Conservation (phyloP, 2,329 filamentous ascomycete genomes). For the Ophiostoma montium region DNA sequence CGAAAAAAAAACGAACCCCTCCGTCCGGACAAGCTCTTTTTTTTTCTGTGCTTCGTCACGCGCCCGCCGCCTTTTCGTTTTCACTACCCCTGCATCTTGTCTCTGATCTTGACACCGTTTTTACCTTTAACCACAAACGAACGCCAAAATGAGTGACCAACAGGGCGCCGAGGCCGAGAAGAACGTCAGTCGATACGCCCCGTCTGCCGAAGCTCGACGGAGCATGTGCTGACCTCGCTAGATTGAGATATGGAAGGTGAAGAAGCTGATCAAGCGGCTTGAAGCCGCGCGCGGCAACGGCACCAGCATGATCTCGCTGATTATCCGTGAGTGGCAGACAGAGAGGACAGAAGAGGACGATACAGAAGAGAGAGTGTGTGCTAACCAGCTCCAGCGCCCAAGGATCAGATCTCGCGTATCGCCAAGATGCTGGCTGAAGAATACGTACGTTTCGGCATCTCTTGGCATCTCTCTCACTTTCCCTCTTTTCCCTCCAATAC, state of each 20-base stretch:
- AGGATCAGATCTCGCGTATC: conserved; percentile 91
- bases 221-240: conserved; percentile 15
- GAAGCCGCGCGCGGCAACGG: conserved; percentile 96
- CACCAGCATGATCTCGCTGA: conserved; percentile 98
- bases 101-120: background rate
- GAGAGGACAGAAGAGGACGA: background rate
- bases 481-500: too few relatives aligned
- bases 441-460: conserved; percentile 60
- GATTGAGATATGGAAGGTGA: conserved; percentile 90
- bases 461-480: too few relatives aligned
- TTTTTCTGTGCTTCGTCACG: conserved; percentile 4
- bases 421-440: conserved; percentile 99
- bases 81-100: background rate
- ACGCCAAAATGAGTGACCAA: conserved; percentile 63
- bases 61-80: background rate
- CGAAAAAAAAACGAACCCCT: background rate
- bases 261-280: conserved; percentile 98
- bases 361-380: background rate
- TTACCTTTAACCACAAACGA: background rate
- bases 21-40: background rate
- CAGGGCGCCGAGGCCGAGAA: conserved; percentile 93
- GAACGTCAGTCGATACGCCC: conserved; percentile 45
- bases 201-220: background rate
- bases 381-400: conserved; percentile 39
- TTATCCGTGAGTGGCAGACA: conserved; percentile 60